Percentiles rank a stretch among this genome's conserved stretches.
These are phyloP conservation scores for Xylariaceae sp. DNA, from an alignment of 2,329 filamentous ascomycete species.

Conservation along the genomic window DNA sequence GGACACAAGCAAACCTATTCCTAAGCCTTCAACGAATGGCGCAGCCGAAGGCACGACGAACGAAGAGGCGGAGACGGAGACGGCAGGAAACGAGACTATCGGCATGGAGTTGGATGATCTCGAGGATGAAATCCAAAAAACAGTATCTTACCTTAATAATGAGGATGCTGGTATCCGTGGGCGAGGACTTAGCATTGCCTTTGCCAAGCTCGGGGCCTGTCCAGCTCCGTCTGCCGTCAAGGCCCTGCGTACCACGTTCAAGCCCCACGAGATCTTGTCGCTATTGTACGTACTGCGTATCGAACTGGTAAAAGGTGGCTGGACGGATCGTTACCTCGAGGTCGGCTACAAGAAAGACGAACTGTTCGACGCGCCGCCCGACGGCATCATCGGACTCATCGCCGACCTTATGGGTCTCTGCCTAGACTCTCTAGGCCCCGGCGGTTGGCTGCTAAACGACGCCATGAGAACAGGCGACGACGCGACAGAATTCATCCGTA, in stretches of 20 bases:
- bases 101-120: conserved; percentile 55
- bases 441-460: conserved; percentile 66
- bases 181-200: conserved; percentile 59
- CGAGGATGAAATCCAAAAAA: conserved; percentile 61
- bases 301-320: conserved; percentile 68
- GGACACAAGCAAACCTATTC: conserved; percentile 34
- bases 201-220: conserved; percentile 64
- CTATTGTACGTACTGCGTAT: conserved; percentile 67
- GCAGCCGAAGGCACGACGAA: conserved; percentile 22
- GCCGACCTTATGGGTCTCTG: conserved; percentile 66
- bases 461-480: conserved; percentile 47
- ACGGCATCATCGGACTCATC: conserved; percentile 65
- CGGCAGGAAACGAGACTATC: conserved; percentile 34
- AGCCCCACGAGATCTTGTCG: conserved; percentile 62
- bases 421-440: conserved; percentile 67
- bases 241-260: conserved; percentile 57
- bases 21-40: conserved; percentile 30
- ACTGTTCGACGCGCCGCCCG: conserved; percentile 49
- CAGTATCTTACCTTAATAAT: conserved; percentile 60
- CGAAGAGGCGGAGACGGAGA: conserved; percentile 16
- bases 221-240: conserved; percentile 55
- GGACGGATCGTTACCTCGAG: conserved; percentile 68
- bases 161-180: conserved; percentile 58
- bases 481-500: conserved; percentile 57
- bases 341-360: conserved; percentile 41